Evolutionary conservation across 1,284 basidiomycete genomes (phyloP), one percentile per base, ranked within the genome.

Genomic region (Sporisorium iseilematis-ciliati): DNA sequence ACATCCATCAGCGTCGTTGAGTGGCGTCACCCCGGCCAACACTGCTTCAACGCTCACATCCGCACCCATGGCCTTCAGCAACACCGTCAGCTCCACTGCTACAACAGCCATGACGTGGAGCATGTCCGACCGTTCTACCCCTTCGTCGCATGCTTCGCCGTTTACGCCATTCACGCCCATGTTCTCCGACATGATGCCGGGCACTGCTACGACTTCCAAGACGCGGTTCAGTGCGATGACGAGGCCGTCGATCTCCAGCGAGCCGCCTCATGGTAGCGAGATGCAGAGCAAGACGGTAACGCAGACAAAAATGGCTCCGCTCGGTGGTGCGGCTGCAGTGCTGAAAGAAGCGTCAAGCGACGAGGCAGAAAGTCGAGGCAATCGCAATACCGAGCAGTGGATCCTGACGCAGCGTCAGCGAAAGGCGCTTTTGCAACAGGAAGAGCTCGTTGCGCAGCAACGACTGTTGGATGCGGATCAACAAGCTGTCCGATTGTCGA

Each of bases 161-260:
- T 41, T 68, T 25, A 81, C 79, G 2, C 78, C 75, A 16, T 78
- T 73, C 64, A 73, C 78, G n/a, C 67, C 79, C 2, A 26, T 70
- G 29, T 81, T 81, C 41, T 67, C 71, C 6, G 79, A 81, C 41
- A 33, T 48, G 45, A 71, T 75, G 53, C 60, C 65, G 10, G 67
- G 51, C 33, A 63, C 55, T 16, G 54, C 74, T 16, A 35, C 62
- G 6, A 59, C 55, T 46, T 40, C 43, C 55, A 70, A 68, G 57
- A 62, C 67, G 20, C 68, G 57, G 7, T 56, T 62, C 20, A 50
- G 54, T 4, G 41, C 52, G 4, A 20, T 51, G 16, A 62, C 56
- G 12, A 42, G 46, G 8, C 53, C 60, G 4, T 51, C 49, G 16
- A 48, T 49, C 45, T 65, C 55, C 8, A 58, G 46, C 41, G 63